Evolutionary conservation across 2,329 filamentous ascomycete species (phyloP), one percentile per base, ranked within the genome.

Genomic region (Fusarium sp.): DNA sequence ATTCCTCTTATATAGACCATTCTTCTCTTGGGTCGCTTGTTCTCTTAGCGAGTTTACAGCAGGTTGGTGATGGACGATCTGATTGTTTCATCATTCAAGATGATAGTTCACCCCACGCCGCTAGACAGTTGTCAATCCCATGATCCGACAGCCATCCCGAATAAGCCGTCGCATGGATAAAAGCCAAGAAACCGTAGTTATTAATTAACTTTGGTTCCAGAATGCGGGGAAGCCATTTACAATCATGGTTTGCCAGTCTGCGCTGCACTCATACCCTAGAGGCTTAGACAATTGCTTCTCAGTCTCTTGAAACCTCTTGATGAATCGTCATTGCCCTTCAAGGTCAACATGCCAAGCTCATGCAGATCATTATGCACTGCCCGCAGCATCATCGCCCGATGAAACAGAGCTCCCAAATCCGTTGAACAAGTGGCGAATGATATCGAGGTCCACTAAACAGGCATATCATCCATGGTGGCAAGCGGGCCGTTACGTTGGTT

Each of bases 291-390:
- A 27, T 27, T 35, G 11, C 25, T 38, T 25, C 20, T 65, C 17
- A 22, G 39, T 42, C 45, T 33, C 20, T 49, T 49, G 46, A 15
- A 22, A n/a, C 18, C 8, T 46, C 18, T 46, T 20, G 13, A 46
- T 27, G 15, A 33, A 22, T 33, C n/a, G n/a, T 4, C 15, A 22
- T 15, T 15, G 15, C 39, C 20, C 22, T 41, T 58, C 54, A 66
- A 44, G 41, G 15, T 29, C 22, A 63, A 58, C 31, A 65, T 58
- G 61, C 50, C 64, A 62, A 60, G 44, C 54, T 62, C 45, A 75
- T 76, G 74, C 67, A 68, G 70, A 75, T 76, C 72, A 72, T 73
- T 52, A 71, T 75, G 66, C 73, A 75, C 63, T 54, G 62, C 54
- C 55, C 50, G 39, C 56, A 41, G 59, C 49, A 63, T 63, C 55